A percentile compares a stretch with the other conserved stretches of the same genome.
phyloP scores from a whole-genome alignment of 2,329 filamentous ascomycete genomes.

The Ilyonectria sp. region DNA sequence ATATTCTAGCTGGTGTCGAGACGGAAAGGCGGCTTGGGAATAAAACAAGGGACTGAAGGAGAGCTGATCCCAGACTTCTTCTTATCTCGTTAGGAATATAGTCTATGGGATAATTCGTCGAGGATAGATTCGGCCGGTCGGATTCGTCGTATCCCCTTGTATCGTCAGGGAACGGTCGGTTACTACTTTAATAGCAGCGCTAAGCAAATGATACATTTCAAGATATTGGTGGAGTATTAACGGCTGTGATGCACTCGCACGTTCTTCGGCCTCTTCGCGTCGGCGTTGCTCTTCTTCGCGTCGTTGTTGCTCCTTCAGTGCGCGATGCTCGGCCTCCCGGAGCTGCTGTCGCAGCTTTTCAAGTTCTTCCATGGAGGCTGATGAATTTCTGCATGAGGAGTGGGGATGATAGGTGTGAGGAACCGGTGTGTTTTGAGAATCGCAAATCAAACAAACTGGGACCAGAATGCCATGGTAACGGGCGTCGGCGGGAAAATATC shows the following conservation, averaged over 20 bases:
- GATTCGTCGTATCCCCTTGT: slow-evolving; percentile 45
- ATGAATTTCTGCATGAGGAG: slow-evolving; percentile 11
- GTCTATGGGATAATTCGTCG: slow-evolving; percentile 55
- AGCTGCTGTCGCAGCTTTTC: slow-evolving; percentile 19
- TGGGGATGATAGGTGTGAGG: too few relatives aligned
- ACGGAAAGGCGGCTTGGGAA: slow-evolving; percentile 51
- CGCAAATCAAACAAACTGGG: too few relatives aligned
- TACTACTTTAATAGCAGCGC: slow-evolving; percentile 49
- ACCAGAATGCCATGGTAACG: too few relatives aligned
- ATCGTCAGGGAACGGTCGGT: slow-evolving; percentile 46
- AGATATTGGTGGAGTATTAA: slow-evolving; percentile 50
- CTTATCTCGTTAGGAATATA: slow-evolving; percentile 50
- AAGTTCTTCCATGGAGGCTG: slow-evolving; percentile 17
- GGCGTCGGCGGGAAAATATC: too few relatives aligned
- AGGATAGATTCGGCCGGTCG: slow-evolving; percentile 52
- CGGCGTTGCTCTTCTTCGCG: slow-evolving; percentile 24
- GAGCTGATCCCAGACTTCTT: slow-evolving; percentile 51
- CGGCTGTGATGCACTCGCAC: slow-evolving; percentile 37
- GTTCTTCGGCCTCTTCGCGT: slow-evolving; percentile 49
- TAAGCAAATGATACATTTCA: slow-evolving; percentile 52
- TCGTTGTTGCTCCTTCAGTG: slow-evolving; percentile 33
- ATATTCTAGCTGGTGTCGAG: slow-evolving; percentile 52
- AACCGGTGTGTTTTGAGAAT: too few relatives aligned
- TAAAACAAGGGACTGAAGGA: slow-evolving; percentile 26
- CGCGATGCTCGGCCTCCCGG: slow-evolving; percentile 11